Conservation (phyloP, 176 grass and related monocot species). For the Bonia amplexicaulis region DNA sequence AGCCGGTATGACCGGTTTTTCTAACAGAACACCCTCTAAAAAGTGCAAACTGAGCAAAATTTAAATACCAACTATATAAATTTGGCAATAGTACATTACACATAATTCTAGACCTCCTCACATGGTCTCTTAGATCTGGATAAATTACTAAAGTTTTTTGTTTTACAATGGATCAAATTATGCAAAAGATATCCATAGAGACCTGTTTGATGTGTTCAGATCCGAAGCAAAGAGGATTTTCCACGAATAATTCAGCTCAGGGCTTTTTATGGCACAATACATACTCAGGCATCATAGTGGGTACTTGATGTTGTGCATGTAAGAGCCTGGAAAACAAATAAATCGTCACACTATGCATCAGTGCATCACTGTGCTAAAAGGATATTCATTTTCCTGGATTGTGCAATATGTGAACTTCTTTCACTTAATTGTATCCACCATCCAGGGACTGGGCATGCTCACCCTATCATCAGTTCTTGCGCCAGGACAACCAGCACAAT, state of each 20-base stretch:
- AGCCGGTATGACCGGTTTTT: no score
- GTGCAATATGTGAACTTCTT: neutral
- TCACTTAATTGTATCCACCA: neutral
- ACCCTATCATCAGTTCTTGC: conserved; percentile 35
- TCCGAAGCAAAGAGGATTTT: neutral
- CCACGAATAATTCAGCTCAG: neutral
- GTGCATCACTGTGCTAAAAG: neutral
- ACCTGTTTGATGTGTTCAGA: neutral
- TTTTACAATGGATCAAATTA: neutral
- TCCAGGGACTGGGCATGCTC: conserved; percentile 53
- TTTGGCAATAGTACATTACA: no score
- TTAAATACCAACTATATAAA: no score
- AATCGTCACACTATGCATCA: neutral
- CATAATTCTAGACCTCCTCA: no score
- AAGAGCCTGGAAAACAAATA: neutral
- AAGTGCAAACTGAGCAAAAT: no score
- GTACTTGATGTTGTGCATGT: neutral
- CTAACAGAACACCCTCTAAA: no score
- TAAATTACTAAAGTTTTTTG: neutral
- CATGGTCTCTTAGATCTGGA: neutral
- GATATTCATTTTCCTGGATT: neutral
- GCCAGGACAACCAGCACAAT: conserved; percentile 10
- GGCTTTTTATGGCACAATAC: neutral
- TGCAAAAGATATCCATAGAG: neutral
- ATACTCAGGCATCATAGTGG: neutral